Conservation (phyloP, 768 basidiomycete species). For the Phaeolepiota aurea region DNA sequence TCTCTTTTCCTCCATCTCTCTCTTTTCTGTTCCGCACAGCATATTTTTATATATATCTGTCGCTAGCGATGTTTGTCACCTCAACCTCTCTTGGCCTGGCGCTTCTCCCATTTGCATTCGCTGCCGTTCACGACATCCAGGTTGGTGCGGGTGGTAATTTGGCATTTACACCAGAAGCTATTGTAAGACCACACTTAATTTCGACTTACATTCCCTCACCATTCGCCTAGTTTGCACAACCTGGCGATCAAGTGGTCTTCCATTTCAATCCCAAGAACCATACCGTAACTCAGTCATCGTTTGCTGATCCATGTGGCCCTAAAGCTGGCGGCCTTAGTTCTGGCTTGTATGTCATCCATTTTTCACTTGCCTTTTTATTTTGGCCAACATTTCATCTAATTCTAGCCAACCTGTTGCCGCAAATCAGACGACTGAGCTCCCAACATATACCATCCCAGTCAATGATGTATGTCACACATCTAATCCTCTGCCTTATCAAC, state of each 20-base stretch:
- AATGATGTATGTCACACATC: conserved; percentile 22
- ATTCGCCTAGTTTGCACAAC: conserved; percentile 28
- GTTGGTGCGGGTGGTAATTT: conserved; percentile 39
- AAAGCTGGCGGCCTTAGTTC: conserved; percentile 46
- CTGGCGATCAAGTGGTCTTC: conserved; percentile 56
- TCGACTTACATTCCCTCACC: conserved; percentile 1
- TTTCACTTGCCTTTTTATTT: conserved; percentile 1
- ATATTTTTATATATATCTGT: conserved; percentile 25
- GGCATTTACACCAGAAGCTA: conserved; percentile 41
- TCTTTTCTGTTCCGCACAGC: conserved; percentile 13
- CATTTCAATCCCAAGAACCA: conserved; percentile 53
- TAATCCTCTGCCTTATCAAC: background rate
- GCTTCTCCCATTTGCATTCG: conserved; percentile 40
- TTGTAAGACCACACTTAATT: conserved; percentile 25
- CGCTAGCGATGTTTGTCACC: conserved; percentile 37
- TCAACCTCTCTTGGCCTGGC: conserved; percentile 37
- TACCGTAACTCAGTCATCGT: conserved; percentile 43
- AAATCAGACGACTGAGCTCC: conserved; percentile 38
- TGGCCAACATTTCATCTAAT: conserved; percentile 5
- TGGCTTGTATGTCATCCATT: conserved; percentile 39
- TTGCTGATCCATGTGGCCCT: conserved; percentile 43
- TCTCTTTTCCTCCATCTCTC: conserved; percentile 16
- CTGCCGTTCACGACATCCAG: conserved; percentile 42
- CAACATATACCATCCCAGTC: conserved; percentile 45
- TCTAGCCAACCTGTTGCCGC: conserved; percentile 43